A percentile compares a stretch with the other conserved stretches of the same genome.
Evolutionary conservation across 2,329 filamentous ascomycete genomes (phyloP).

Genomic region (Pezizomycotina sp.): DNA sequence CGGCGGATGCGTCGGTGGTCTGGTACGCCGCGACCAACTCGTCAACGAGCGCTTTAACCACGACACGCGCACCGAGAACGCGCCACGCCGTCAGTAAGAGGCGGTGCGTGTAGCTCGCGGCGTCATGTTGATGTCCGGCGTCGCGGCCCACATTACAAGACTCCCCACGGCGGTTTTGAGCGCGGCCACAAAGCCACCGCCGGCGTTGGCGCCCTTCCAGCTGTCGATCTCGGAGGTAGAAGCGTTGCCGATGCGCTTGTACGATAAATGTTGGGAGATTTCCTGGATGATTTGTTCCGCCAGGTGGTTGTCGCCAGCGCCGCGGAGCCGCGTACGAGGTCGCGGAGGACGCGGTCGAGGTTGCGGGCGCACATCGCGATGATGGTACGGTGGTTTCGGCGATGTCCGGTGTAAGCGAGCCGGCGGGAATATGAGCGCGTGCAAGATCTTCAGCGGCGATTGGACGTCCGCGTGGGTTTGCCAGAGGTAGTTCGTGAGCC

Average conservation of each 20-base stretch:
- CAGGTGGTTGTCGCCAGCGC: conserved; percentile 48
- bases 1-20: neutral
- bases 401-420: conserved; percentile 55
- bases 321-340: conserved; percentile 17
- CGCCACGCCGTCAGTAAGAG: conserved; percentile 46
- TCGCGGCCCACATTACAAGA: conserved; percentile 50
- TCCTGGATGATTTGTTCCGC: conserved; percentile 52
- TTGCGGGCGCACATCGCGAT: conserved; percentile 23
- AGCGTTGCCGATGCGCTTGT: conserved; percentile 44
- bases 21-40: conserved; percentile 6
- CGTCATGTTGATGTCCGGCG: conserved; percentile 39
- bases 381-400: conserved; percentile 26
- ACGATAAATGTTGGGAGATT: conserved; percentile 42
- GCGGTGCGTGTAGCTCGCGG: conserved; percentile 55
- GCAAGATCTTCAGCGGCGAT: conserved; percentile 53
- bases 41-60: conserved; percentile 34
- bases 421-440: conserved; percentile 49
- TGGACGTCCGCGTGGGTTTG: conserved; percentile 49
- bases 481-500: conserved; percentile 54
- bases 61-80: conserved; percentile 43
- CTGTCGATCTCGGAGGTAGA: conserved; percentile 51
- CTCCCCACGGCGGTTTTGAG: conserved; percentile 46
- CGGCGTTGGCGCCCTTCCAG: conserved; percentile 41
- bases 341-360: conserved; percentile 22
- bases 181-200: conserved; percentile 40